Conservation (phyloP, 1,139 yeast species). For the Lodderomyces elongisporus region DNA sequence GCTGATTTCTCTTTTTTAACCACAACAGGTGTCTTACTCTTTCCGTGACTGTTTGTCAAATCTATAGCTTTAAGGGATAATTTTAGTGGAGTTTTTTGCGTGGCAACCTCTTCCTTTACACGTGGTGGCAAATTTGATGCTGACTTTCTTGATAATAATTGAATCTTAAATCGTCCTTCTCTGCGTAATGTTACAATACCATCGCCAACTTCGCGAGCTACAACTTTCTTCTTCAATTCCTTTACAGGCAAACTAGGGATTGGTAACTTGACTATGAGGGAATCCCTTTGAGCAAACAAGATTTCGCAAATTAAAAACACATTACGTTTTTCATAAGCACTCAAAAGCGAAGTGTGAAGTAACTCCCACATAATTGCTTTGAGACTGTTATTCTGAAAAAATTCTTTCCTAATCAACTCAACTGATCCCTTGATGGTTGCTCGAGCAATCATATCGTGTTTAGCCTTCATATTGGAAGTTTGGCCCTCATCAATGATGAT, state of each 20-base stretch:
- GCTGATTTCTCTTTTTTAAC: no score
- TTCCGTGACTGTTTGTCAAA: no score
- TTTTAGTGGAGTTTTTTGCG: slow-evolving; percentile 13
- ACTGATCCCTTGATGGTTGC: slow-evolving; percentile 59
- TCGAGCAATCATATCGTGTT: slow-evolving; percentile 41
- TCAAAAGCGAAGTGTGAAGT: slow-evolving; percentile 56
- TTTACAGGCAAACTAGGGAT: slow-evolving; percentile 53
- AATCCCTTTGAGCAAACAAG: slow-evolving; percentile 59
- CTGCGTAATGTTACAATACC: slow-evolving; percentile 42
- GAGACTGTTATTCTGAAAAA: slow-evolving; percentile 60
- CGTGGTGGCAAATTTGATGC: slow-evolving; percentile 7
- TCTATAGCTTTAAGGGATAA: slow-evolving; percentile 12
- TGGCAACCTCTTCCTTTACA: slow-evolving; percentile 1
- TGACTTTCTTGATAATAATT: slow-evolving; percentile 23
- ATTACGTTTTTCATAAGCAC: slow-evolving; percentile 56
- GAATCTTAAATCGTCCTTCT: slow-evolving; percentile 45
- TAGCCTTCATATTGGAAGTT: slow-evolving; percentile 36
- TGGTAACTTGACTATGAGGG: slow-evolving; percentile 55
- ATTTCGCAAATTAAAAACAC: slow-evolving; percentile 64
- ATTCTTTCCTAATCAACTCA: slow-evolving; percentile 60
- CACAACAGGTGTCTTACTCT: no score
- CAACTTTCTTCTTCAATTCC: slow-evolving; percentile 54
- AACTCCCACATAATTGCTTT: slow-evolving; percentile 62
- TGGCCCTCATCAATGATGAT: slow-evolving; percentile 50
- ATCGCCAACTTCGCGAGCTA: slow-evolving; percentile 47